Conservation (phyloP, 495 filamentous ascomycete species). For the Podospora conica region DNA sequence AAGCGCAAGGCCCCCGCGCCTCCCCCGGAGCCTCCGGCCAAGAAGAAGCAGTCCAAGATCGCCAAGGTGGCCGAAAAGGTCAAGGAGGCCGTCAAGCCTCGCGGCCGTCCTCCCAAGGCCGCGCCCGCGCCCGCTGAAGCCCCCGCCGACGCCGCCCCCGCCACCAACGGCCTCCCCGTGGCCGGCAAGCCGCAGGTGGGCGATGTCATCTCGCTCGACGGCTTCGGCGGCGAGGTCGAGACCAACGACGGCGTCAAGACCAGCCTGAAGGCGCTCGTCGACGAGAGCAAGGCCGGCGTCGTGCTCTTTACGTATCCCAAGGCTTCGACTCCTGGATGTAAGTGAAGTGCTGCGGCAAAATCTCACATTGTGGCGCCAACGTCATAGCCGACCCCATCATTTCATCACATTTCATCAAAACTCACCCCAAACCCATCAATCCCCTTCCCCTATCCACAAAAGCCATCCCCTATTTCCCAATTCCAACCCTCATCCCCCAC, state of each 20-base stretch:
- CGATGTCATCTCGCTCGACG: slow-evolving; percentile 55
- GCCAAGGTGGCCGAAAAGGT: slow-evolving; percentile 39
- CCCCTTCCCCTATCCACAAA: neutral
- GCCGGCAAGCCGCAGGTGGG: slow-evolving; percentile 34
- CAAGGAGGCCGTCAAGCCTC: slow-evolving; percentile 31
- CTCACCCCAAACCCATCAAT: neutral
- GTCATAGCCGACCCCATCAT: neutral
- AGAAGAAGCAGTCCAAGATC: slow-evolving; percentile 48
- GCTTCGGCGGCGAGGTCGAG: slow-evolving; percentile 77
- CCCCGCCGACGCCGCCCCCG: slow-evolving; percentile 17
- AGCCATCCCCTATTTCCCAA: neutral
- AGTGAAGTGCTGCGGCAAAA: slow-evolving; percentile 32
- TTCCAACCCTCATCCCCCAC: neutral
- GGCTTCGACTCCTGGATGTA: slow-evolving; percentile 93
- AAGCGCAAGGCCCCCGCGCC: slow-evolving; percentile 67
- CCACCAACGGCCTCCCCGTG: slow-evolving; percentile 12
- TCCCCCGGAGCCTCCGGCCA: slow-evolving; percentile 41
- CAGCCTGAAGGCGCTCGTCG: slow-evolving; percentile 69
- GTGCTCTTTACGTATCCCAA: slow-evolving; percentile 94
- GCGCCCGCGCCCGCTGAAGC: slow-evolving; percentile 25
- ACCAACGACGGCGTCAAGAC: slow-evolving; percentile 76
- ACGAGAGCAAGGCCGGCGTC: slow-evolving; percentile 76
- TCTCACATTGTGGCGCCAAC: neutral
- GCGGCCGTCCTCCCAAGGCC: slow-evolving; percentile 22
- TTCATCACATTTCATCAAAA: slow-evolving; percentile 1